Conservation (phyloP, 306 rosid genomes). For the Corylus avellana region DNA sequence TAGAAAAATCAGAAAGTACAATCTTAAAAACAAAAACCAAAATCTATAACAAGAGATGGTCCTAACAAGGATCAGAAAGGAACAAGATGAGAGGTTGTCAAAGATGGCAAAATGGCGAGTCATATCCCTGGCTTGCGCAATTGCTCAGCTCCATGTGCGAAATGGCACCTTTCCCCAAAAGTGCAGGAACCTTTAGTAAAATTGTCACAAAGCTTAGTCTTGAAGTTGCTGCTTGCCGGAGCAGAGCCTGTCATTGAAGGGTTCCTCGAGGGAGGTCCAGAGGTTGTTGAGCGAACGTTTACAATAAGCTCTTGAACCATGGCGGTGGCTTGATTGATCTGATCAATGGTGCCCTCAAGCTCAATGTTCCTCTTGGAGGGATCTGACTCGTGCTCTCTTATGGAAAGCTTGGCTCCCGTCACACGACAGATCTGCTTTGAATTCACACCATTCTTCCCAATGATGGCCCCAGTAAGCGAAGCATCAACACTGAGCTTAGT, state of each 20-base stretch:
- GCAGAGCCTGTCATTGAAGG: slow-evolving; percentile 27
- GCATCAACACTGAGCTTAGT: slow-evolving; percentile 82
- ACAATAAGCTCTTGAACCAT: slow-evolving; percentile 81
- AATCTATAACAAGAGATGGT: background rate
- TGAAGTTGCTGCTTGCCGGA: slow-evolving; percentile 53
- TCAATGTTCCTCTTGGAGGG: slow-evolving; percentile 73
- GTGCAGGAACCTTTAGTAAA: slow-evolving; percentile 75
- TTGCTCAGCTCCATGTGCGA: slow-evolving; percentile 78
- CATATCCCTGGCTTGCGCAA: slow-evolving; percentile 58
- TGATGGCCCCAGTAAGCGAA: slow-evolving; percentile 80
- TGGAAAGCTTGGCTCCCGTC: slow-evolving; percentile 79
- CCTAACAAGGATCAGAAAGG: background rate
- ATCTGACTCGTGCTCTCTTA: slow-evolving; percentile 75
- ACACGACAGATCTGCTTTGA: slow-evolving; percentile 78
- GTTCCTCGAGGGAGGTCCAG: slow-evolving; percentile 50
- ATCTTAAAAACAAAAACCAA: background rate
- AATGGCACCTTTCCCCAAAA: slow-evolving; percentile 85
- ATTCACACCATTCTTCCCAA: slow-evolving; percentile 80
- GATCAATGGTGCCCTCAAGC: slow-evolving; percentile 81
- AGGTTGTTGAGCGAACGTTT: slow-evolving; percentile 57
- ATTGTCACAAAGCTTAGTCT: slow-evolving; percentile 79
- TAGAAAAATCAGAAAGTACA: background rate
- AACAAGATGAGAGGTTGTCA: background rate
- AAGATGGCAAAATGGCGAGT: background rate
- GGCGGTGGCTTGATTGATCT: slow-evolving; percentile 75